phyloP scores from a whole-genome alignment of 371 early-diverging fungal species.

The Lichtheimia hyalospora region DNA sequence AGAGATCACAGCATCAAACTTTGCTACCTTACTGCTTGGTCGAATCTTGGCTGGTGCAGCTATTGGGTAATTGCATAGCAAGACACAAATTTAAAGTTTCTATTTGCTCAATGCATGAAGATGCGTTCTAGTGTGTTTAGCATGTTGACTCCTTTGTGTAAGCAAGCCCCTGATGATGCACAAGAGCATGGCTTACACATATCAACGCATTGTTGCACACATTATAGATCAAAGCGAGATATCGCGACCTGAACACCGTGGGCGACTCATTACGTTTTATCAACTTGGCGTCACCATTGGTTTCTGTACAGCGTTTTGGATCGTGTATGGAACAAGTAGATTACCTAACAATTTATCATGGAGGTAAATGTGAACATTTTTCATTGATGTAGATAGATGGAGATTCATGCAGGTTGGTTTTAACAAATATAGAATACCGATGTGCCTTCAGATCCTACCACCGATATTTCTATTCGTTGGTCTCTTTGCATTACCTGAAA shows the following conservation, averaged over 20 bases:
- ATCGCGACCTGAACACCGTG: constrained; percentile 80
- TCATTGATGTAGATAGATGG: neutral
- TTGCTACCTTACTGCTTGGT: constrained; percentile 64
- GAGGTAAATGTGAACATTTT: constrained; percentile 21
- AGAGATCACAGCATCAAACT: constrained; percentile 54
- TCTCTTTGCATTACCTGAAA: constrained; percentile 69
- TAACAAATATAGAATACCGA: constrained; percentile 40
- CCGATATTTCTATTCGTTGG: constrained; percentile 63
- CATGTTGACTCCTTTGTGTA: constrained; percentile 45
- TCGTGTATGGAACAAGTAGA: constrained; percentile 31
- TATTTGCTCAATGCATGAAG: neutral
- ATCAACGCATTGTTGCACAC: neutral
- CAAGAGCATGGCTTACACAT: neutral
- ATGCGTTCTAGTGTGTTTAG: constrained; percentile 26
- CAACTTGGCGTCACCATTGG: constrained; percentile 86
- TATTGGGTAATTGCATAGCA: constrained; percentile 54
- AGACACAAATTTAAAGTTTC: neutral
- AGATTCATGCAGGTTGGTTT: neutral
- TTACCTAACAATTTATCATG: constrained; percentile 38
- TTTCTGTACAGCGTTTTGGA: constrained; percentile 45
- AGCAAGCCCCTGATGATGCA: constrained; percentile 2
- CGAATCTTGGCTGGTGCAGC: constrained; percentile 71
- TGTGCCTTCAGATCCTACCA: constrained; percentile 79
- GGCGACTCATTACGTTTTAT: constrained; percentile 86
- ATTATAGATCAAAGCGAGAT: constrained; percentile 81